Evolutionary conservation across 164 flowering plant genomes (phyloP), one percentile per base, ranked within the genome.

Genomic region (Litsea cubeba): DNA sequence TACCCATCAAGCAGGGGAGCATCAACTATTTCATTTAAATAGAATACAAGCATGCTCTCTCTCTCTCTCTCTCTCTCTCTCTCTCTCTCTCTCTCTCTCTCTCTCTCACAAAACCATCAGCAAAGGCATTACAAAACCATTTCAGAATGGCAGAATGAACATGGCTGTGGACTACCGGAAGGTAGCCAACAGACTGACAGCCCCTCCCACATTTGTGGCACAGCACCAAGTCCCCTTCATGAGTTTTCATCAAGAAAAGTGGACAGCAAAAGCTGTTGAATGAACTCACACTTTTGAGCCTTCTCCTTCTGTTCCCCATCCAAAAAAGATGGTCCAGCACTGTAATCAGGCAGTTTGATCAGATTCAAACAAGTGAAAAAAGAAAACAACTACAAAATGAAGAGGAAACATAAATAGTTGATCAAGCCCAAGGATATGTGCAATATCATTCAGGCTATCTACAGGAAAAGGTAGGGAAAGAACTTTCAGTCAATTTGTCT

Each of bases 181-280:
- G 11, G 18, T 18, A 26, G 69, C 40, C n/a, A 10, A 26, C 69
- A 17, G 15, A 30, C 69, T 28, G 15, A 30, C 69, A 65, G 24
- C 35, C 40, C 14, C 18, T 5, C 22, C 3, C 69, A 35, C 35
- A 17, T 12, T 28, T 3, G 69, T 30, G 14, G 40, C 69, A 65
- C 30, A 14, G 17, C 28, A 62, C 25, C 14, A 28, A 64, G 67
- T 28, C 26, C 25, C 66, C 66, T 69, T 79, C 78, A 84, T 76
- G 79, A 82, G 46, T 50, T 58, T 64, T 87, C 89, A 35, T 82
- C 87, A 62, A 90, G 75, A 67, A 93, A 80, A 76, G 90, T 87
- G 67, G 95, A 93, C 67, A 87, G 81, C 64, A 91, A 51, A 57
- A 91, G 83, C 67, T 85, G 91, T 75, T 81, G 92, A 57, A 85